phyloP scores from a whole-genome alignment of 148 eudicot genomes.

The Silene uniflora region DNA sequence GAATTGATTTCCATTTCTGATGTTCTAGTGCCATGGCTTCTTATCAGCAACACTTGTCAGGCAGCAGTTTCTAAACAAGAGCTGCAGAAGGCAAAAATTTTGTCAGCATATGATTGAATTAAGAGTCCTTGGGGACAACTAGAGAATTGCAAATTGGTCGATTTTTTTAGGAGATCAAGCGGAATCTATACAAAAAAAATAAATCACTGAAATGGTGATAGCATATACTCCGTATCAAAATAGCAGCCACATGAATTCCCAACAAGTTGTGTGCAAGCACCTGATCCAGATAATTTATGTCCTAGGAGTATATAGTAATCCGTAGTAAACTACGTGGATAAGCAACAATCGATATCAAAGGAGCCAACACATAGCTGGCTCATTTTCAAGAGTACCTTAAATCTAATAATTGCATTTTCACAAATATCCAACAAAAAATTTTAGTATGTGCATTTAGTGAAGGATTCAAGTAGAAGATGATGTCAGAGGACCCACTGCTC shows the following conservation, averaged over 20 bases:
- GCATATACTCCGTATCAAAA: not conserved
- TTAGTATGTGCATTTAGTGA: not conserved
- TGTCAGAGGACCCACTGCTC: not conserved
- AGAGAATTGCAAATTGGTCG: not conserved
- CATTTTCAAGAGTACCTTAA: not conserved
- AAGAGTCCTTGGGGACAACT: not conserved
- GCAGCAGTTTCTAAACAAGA: not conserved
- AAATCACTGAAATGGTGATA: no score
- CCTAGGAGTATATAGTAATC: not conserved
- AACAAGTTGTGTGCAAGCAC: constrained; percentile 4
- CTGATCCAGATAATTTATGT: not conserved
- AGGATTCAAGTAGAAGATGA: not conserved
- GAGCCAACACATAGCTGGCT: constrained; percentile 16
- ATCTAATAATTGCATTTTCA: not conserved
- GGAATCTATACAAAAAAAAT: not conserved
- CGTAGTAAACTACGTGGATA: not conserved
- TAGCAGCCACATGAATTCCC: not conserved
- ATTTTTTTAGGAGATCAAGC: not conserved
- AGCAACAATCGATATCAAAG: constrained; percentile 7
- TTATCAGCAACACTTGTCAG: not conserved
- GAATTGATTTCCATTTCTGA: constrained; percentile 41
- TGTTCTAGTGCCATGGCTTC: constrained; percentile 44
- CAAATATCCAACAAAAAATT: not conserved
- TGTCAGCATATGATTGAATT: not conserved
- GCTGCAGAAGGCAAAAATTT: not conserved